Base-by-base conservation (phyloP, 2,329 filamentous ascomycete genomes). In the Calonectria ilicicola region DNA sequence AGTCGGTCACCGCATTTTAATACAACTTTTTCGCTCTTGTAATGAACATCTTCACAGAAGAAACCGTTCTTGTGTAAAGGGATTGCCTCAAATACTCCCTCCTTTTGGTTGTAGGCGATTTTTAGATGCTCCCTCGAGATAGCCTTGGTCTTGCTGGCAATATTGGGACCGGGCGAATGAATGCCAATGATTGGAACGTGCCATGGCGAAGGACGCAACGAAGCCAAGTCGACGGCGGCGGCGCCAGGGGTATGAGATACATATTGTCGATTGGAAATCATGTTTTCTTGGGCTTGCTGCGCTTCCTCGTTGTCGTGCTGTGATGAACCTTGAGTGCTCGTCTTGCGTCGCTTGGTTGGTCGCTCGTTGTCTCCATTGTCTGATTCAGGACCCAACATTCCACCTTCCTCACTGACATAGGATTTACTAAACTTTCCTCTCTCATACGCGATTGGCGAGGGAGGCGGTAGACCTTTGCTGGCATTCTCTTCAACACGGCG, bases 121-220 rank as follows among this genome's bases (percentile, higher is more conserved):
- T 91, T 92, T 62, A 94, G 86, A 81, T 96, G 94, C 77, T 93
- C 87, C 73, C 93, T 88, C 4, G 94, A 96, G 67, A 96, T 95
- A 64, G 89, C 90, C 80, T 93, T 94, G 64, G 93, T 94, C 74
- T 89, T 91, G 72, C 83, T 86, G 3, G 91, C 89, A 72, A 91
- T 90, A 62, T 90, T 86, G 6, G 89, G 89, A 2, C 89, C 89
- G 0, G 91, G 91, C 4, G 93, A 94, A 81, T 95, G 94, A 53
- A 96, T 94, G 40, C 91, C 91, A 62, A 95, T 88, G 70, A 94
- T 89, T 3, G 92, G 91, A 68, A 91, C 90, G 70, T 91, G 88
- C 72, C 89, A 83, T 0, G 91, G 90, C 27, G 91, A 90, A 1
- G 92, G 91, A 6, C 90, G 87, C 56, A 93, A 85, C 23, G 87